Conservation (phyloP, 129 eudicot genomes). For the Tanacetum coccineum region DNA sequence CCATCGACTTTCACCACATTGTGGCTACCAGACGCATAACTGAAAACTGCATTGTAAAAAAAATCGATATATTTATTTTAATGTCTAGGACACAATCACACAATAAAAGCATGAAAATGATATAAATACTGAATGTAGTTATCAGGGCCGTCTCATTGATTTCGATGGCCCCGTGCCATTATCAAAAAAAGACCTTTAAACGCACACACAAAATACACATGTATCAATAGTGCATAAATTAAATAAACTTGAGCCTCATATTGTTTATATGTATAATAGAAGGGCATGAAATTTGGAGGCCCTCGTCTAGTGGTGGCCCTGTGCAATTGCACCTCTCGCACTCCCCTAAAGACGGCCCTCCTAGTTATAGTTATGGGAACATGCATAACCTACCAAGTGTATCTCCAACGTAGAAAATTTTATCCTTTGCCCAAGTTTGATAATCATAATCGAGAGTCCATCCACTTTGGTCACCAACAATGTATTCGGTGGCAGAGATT, state of each 20-base stretch:
- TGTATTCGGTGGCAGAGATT: slow-evolving; percentile 2
- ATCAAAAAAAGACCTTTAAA: too few relatives aligned
- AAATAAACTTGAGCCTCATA: too few relatives aligned
- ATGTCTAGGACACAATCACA: background rate
- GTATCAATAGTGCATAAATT: too few relatives aligned
- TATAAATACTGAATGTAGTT: background rate
- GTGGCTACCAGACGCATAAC: slow-evolving; percentile 21
- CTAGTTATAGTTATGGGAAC: background rate
- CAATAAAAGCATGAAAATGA: background rate
- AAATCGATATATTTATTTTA: background rate
- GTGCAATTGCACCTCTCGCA: too few relatives aligned
- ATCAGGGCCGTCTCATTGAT: too few relatives aligned
- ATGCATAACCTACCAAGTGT: slow-evolving; percentile 18
- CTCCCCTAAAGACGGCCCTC: too few relatives aligned
- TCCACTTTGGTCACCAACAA: slow-evolving; percentile 24
- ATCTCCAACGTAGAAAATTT: slow-evolving; percentile 26
- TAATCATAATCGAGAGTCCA: slow-evolving; percentile 28
- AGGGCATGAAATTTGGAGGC: too few relatives aligned
- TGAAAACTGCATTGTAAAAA: slow-evolving; percentile 16
- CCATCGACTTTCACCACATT: slow-evolving; percentile 26
- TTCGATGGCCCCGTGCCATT: too few relatives aligned
- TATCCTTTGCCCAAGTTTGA: slow-evolving; percentile 26
- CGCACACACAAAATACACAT: too few relatives aligned
- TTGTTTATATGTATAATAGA: too few relatives aligned
- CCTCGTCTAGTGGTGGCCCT: too few relatives aligned